Conservation (phyloP, 2,329 filamentous ascomycete species). For the Pestalotiopsis sp. region DNA sequence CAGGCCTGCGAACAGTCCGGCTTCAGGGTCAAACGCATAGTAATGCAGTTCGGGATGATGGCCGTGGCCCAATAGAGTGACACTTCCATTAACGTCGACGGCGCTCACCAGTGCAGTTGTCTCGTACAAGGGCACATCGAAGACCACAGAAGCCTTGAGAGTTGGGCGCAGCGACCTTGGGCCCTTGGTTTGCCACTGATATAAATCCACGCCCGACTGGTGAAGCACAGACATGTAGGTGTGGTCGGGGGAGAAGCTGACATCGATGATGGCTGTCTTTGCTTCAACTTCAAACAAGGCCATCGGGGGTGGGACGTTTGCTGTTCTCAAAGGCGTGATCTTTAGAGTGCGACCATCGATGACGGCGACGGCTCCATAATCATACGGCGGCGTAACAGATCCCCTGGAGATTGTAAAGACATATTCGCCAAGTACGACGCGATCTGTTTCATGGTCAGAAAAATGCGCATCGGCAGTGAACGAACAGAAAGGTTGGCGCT, state of each 20-base stretch:
- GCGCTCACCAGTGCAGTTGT: constrained; percentile 32
- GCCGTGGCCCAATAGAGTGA: constrained; percentile 30
- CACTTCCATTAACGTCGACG: constrained; percentile 28
- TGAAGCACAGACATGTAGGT: constrained; percentile 74
- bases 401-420: constrained; percentile 70
- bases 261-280: constrained; percentile 68
- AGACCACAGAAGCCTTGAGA: constrained; percentile 39
- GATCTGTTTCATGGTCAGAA: constrained; percentile 34
- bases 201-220: constrained; percentile 66
- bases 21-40: constrained; percentile 22
- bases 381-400: constrained; percentile 69
- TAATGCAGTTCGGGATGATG: constrained; percentile 26
- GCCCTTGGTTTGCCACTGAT: constrained; percentile 67
- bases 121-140: constrained; percentile 26
- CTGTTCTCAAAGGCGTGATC: constrained; percentile 80
- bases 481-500: constrained; percentile 5
- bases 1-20: constrained; percentile 23
- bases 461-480: neutral
- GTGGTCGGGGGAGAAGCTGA: constrained; percentile 70
- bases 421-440: constrained; percentile 66
- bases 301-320: constrained; percentile 93
- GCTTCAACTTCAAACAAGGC: constrained; percentile 73
- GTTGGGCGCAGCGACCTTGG: constrained; percentile 50
- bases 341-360: constrained; percentile 82
- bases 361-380: constrained; percentile 79